Base-by-base conservation (phyloP, 2,329 filamentous ascomycete genomes). In the Dothistroma pini region DNA sequence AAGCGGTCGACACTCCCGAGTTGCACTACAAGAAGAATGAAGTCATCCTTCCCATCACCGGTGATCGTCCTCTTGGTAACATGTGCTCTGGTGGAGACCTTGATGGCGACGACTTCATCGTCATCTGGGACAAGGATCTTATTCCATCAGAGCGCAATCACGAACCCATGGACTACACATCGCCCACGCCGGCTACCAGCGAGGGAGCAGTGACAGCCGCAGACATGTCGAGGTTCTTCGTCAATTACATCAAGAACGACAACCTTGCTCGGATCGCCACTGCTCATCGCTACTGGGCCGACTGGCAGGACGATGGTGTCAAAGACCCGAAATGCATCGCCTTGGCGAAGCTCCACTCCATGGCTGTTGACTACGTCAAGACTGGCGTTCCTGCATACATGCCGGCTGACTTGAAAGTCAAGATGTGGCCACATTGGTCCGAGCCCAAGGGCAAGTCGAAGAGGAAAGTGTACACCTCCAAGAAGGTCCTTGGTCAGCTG, bases 41-140 rank as follows among this genome's bases (percentile, higher is more conserved):
- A 0, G 88, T 97, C 0, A 92, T 97, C 0, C 88, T 99, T 54
- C 91, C 95, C 0, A 86, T 90, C 38, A 88, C 80, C 0, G 93
- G 93, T 0, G 91, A 97, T 70, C 83, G 89, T 16, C 91, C 96
- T 64, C 78, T 99, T 22, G 86, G 93, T 0, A 92, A 89, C 70
- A 97, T 97, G 93, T 92, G 95, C 65, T 96, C 95, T 4, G 95
- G 95, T 1, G 95, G 95, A 0, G 95, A 99, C 71, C 82, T 99
- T 0, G 95, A 99, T 71, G 95, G 95, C 0, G 95, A 99, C 69
- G 95, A 99, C 72, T 99, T 92, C 72, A 88, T 97, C 58, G 86
- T 97, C 5, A 89, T 97, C 51, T 99, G 95, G 93, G 93, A 99
- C 67, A 74, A 81, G 22, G 83, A 84, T 14, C 78, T 99, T 7